phyloP scores from a whole-genome alignment of 352 stramenopile genomes.

The Phytophthora tentaculata region DNA sequence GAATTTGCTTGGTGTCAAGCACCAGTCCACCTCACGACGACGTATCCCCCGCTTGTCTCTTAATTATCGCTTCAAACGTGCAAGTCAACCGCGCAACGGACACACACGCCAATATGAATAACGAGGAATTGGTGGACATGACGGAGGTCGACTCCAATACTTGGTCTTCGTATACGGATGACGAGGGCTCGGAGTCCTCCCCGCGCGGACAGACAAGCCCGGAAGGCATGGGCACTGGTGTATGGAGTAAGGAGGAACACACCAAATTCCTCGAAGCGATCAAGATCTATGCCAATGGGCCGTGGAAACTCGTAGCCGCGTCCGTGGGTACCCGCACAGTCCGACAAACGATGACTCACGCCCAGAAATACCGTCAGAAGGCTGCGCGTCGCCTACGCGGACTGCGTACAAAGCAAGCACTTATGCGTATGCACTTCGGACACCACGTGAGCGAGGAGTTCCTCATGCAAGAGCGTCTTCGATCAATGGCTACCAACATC shows the following conservation, averaged over 20 bases:
- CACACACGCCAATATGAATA: slow-evolving; percentile 10
- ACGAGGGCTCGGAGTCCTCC: slow-evolving; percentile 29
- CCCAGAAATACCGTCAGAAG: slow-evolving; percentile 79
- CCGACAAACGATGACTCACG: slow-evolving; percentile 80
- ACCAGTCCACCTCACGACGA: slow-evolving; percentile 10
- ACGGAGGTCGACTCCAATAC: slow-evolving; percentile 25
- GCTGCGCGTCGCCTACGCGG: slow-evolving; percentile 60
- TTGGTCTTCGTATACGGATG: slow-evolving; percentile 29
- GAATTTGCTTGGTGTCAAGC: slow-evolving; percentile 32
- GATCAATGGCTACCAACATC: slow-evolving; percentile 25
- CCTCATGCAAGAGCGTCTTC: slow-evolving; percentile 65
- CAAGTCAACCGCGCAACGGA: neutral
- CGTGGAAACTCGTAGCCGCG: slow-evolving; percentile 71
- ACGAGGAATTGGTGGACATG: slow-evolving; percentile 10
- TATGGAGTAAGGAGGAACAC: slow-evolving; percentile 75
- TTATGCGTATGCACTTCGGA: slow-evolving; percentile 75
- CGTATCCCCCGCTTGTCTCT: neutral
- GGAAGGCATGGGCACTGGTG: slow-evolving; percentile 41
- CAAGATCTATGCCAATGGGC: slow-evolving; percentile 72
- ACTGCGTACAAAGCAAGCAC: slow-evolving; percentile 70
- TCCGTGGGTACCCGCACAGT: slow-evolving; percentile 74
- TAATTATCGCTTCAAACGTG: slow-evolving; percentile 25
- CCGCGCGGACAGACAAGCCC: slow-evolving; percentile 11
- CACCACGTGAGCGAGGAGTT: slow-evolving; percentile 72
- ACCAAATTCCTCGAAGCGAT: slow-evolving; percentile 75